A percentile compares a stretch with the other conserved stretches of the same genome.
These are phyloP conservation scores for Auxenochlorella pyrenoidosa DNA, from an alignment of 139 green algal genomes.

Conservation along the genomic window DNA sequence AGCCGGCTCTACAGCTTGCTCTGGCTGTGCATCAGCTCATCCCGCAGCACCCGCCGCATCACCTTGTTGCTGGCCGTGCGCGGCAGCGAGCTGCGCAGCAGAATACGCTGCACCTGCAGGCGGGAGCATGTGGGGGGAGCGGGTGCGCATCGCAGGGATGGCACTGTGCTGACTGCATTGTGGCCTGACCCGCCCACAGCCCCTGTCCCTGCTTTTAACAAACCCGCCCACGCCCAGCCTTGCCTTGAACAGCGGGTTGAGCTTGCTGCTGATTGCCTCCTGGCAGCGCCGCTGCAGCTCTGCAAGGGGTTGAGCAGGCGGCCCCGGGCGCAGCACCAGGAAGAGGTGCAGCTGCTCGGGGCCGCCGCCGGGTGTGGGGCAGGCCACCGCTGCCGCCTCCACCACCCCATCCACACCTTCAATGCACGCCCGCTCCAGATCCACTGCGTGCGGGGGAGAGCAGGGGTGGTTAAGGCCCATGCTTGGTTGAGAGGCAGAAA, in stretches of 20 bases:
- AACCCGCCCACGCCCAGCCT: slow-evolving; percentile 17
- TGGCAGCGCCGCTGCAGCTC: slow-evolving; percentile 62
- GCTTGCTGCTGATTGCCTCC: slow-evolving; percentile 67
- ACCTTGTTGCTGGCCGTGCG: slow-evolving; percentile 94
- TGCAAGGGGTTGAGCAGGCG: not conserved
- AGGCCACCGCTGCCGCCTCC: slow-evolving; percentile 84
- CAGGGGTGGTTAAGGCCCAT: too few relatives aligned
- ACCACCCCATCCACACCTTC: slow-evolving; percentile 48
- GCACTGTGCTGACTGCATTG: too few relatives aligned
- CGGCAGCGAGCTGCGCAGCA: slow-evolving; percentile 70
- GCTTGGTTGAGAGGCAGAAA: not conserved
- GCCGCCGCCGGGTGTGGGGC: slow-evolving; percentile 76
- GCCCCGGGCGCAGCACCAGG: slow-evolving; percentile 66
- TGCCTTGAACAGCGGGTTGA: slow-evolving; percentile 95
- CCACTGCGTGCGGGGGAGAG: slow-evolving; percentile 60
- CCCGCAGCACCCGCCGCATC: slow-evolving; percentile 82
- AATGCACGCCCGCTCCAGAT: slow-evolving; percentile 85
- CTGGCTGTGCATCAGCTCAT: slow-evolving; percentile 44
- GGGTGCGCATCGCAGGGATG: too few relatives aligned
- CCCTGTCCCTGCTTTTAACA: too few relatives aligned
- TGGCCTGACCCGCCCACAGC: too few relatives aligned
- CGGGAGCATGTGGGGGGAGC: not conserved
- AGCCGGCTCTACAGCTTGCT: slow-evolving; percentile 23
- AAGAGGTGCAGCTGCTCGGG: slow-evolving; percentile 90
- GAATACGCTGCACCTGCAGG: slow-evolving; percentile 49